Evolutionary conservation across 441 rosid genomes (phyloP), one percentile per base, ranked within the genome.

Genomic region (Pelargonium cotyledonis): DNA sequence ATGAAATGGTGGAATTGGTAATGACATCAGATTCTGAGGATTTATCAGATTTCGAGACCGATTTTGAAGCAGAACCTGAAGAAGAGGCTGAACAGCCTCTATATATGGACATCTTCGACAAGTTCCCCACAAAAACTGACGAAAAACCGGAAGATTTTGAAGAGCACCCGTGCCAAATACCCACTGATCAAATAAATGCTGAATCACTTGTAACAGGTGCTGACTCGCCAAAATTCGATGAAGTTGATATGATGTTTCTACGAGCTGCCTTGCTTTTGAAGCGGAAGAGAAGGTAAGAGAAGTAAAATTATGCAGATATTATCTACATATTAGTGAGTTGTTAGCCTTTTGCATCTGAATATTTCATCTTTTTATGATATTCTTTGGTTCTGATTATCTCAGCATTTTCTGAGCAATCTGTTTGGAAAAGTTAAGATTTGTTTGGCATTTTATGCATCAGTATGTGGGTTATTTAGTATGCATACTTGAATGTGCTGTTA

Each of bases 21-120:
- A 62, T 80, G 70, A 74, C 61, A 47, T 86, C 94, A 3, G 94
- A 89, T 74, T 86, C 89, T 6, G 95, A 87, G 71, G 88, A 91
- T 74, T 73, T 95, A 43, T 90, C 95, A 1, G 98, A 95, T 75
- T 95, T 92, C 31, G 95, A 86, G 88, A 90, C 92, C 0, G 96
- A 95, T 65, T 84, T 88, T 1, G 96, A 85, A 35, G 29, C 80
- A 55, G 95, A 88, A 21, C 72, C 75, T 0, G 82, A 80, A 72
- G 85, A 80, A 64, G 79, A 65, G 62, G 71, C 80, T 61, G 82
- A 79, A 71, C 80, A 73, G 4, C 86, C 86, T 14, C 88, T 91
- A 61, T 90, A 86, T 80, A 70, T 91, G 82, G 85, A 87, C 7
- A 84, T 77, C 72, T 90, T 95, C 31, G 91, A 87, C 31, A 91